Percentiles rank a stretch among this genome's conserved stretches.
phyloP scores from a whole-genome alignment of 768 basidiomycete species.

The Lactifluus volemus region DNA sequence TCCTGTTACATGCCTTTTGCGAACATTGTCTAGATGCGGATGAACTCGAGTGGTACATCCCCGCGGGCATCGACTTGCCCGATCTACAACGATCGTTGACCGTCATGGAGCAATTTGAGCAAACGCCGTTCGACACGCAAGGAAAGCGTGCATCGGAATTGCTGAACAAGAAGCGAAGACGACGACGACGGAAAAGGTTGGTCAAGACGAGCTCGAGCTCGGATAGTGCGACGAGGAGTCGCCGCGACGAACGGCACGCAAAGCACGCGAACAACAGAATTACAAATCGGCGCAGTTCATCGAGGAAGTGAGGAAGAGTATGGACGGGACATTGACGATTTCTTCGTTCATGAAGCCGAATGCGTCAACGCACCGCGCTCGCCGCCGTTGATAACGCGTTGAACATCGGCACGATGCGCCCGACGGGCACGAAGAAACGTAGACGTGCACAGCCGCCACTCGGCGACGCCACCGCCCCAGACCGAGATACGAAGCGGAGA shows the following conservation, averaged over 20 bases:
- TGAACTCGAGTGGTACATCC: slow-evolving; percentile 81
- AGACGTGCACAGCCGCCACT: slow-evolving; percentile 37
- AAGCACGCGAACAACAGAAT: slow-evolving; percentile 56
- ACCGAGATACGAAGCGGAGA: slow-evolving; percentile 30
- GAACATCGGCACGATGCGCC: slow-evolving; percentile 36
- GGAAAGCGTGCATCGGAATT: slow-evolving; percentile 70
- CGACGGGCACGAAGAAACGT: slow-evolving; percentile 51
- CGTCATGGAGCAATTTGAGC: slow-evolving; percentile 79
- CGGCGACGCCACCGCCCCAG: slow-evolving; percentile 28
- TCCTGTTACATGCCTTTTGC: slow-evolving; percentile 4
- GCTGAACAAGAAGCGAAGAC: slow-evolving; percentile 47
- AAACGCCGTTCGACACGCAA: slow-evolving; percentile 69
- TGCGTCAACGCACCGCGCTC: slow-evolving; percentile 42
- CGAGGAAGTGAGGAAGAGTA: slow-evolving; percentile 79
- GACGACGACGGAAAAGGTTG: slow-evolving; percentile 41
- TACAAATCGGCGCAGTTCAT: slow-evolving; percentile 91
- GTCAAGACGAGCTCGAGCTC: slow-evolving; percentile 39
- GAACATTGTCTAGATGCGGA: slow-evolving; percentile 39
- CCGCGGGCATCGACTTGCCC: slow-evolving; percentile 55
- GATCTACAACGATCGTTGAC: slow-evolving; percentile 60
- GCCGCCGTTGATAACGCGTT: slow-evolving; percentile 38
- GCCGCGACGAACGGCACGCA: slow-evolving; percentile 36
- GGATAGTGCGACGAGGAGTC: slow-evolving; percentile 29
- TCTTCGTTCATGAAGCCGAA: slow-evolving; percentile 66
- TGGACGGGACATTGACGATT: slow-evolving; percentile 69